A percentile compares a stretch with the other conserved stretches of the same genome.
Evolutionary conservation across 495 filamentous ascomycete genomes (phyloP).

Genomic region (Neurospora terricola): DNA sequence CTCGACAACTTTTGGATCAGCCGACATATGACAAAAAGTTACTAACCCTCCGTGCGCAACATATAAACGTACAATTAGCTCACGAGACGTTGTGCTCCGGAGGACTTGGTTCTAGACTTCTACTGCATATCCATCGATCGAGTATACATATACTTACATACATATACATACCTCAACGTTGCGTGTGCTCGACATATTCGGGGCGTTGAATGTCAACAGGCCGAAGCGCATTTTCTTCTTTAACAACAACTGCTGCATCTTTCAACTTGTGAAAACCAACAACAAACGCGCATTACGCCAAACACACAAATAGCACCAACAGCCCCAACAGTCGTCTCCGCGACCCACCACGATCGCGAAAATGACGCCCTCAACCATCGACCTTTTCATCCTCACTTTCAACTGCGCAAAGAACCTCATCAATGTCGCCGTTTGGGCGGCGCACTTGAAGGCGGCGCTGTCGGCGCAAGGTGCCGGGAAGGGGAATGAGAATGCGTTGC

Average conservation of each 20-base stretch:
- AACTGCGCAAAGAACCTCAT: constrained; percentile 72
- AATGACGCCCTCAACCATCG: constrained; percentile 27
- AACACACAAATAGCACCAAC: background rate
- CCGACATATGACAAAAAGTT: background rate
- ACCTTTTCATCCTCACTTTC: constrained; percentile 74
- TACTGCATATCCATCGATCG: background rate
- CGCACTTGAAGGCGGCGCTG: constrained; percentile 63
- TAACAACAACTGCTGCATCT: background rate
- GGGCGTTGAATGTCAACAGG: background rate
- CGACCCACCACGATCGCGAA: background rate
- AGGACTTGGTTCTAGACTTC: background rate
- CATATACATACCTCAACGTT: background rate
- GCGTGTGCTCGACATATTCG: background rate
- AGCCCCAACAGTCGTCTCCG: background rate
- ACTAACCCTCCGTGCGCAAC: background rate
- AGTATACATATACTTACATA: background rate
- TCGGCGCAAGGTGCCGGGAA: constrained; percentile 11
- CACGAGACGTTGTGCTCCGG: background rate
- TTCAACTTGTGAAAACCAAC: background rate
- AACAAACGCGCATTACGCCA: background rate
- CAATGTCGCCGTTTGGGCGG: constrained; percentile 52
- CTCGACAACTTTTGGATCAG: background rate
- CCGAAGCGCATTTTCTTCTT: background rate
- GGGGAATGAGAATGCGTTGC: constrained; percentile 36
- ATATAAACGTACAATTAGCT: background rate